Percentiles rank a stretch among this genome's conserved stretches.
phyloP scores from a whole-genome alignment of 2,329 filamentous ascomycete species.

The Calonectria honghensis region DNA sequence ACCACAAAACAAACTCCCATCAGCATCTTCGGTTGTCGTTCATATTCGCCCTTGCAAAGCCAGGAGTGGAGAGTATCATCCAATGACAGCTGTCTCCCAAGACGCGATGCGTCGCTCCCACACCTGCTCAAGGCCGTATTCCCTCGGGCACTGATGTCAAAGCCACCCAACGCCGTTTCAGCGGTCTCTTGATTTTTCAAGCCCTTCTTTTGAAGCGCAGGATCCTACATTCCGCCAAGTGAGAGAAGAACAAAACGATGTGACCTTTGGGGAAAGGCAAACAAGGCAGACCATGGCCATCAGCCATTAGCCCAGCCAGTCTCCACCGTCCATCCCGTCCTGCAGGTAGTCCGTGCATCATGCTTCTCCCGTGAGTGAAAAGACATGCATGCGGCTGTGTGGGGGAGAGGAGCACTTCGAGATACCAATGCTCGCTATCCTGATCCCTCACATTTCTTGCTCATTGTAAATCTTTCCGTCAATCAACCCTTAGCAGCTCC shows the following conservation, averaged over 20 bases:
- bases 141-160: slow-evolving; percentile 19
- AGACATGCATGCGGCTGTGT: slow-evolving; percentile 30
- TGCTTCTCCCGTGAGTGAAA: slow-evolving; percentile 19
- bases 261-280: slow-evolving; percentile 16
- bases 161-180: slow-evolving; percentile 16
- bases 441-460: slow-evolving; percentile 10
- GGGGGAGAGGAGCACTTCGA: slow-evolving; percentile 27
- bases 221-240: slow-evolving; percentile 19
- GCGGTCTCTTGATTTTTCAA: slow-evolving; percentile 14
- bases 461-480: slow-evolving; percentile 21
- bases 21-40: slow-evolving; percentile 16
- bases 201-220: slow-evolving; percentile 25
- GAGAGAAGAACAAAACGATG: slow-evolving; percentile 18
- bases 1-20: slow-evolving; percentile 27
- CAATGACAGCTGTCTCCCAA: slow-evolving; percentile 5
- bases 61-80: neutral
- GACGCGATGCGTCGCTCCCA: neutral
- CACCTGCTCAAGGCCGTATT: neutral
- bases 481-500: slow-evolving; percentile 15
- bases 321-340: slow-evolving; percentile 30
- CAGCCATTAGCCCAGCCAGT: slow-evolving; percentile 40
- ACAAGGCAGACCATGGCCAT: slow-evolving; percentile 40
- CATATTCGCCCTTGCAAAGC: neutral
- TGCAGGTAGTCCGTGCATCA: slow-evolving; percentile 20
- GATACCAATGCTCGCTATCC: slow-evolving; percentile 10